Percentiles rank a stretch among this genome's conserved stretches.
Evolutionary conservation across 1,139 yeast genomes (phyloP).

Genomic region (Citeromyces siamensis): DNA sequence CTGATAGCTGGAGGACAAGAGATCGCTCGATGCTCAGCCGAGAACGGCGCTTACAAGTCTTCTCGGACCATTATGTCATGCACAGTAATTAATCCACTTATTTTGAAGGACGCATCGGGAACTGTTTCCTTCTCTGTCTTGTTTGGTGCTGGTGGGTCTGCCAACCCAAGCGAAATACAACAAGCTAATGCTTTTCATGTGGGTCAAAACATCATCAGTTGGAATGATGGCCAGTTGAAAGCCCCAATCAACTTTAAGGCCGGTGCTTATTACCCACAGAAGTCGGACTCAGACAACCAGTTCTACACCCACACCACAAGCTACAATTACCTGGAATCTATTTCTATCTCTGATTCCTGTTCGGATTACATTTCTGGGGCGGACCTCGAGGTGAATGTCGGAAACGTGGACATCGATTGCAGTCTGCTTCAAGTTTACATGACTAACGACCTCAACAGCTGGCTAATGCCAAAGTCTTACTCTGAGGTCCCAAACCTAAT

Average conservation of each 20-base stretch:
- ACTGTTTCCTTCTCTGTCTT: not conserved
- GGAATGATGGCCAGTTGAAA: not conserved
- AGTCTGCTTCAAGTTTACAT: not conserved
- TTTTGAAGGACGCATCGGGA: not conserved
- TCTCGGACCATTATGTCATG: not conserved
- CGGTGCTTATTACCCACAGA: not conserved
- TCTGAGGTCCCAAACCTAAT: not conserved
- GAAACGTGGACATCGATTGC: not conserved
- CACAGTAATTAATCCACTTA: not conserved
- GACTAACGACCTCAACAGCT: not conserved
- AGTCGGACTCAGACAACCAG: not conserved
- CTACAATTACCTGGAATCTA: not conserved
- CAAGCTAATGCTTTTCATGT: conserved; percentile 1
- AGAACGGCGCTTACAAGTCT: not conserved
- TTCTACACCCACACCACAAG: not conserved
- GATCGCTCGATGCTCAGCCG: not conserved
- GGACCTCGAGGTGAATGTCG: not conserved
- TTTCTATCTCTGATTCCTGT: not conserved
- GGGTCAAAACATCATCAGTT: not conserved
- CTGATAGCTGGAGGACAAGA: not conserved
- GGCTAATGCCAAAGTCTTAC: not conserved
- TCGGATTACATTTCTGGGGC: not conserved
- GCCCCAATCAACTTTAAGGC: not conserved
- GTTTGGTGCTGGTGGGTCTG: not conserved
- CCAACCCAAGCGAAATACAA: not conserved